Evolutionary conservation across 495 filamentous ascomycete species (phyloP).

Genomic region (Glutinoglossum americanum): DNA sequence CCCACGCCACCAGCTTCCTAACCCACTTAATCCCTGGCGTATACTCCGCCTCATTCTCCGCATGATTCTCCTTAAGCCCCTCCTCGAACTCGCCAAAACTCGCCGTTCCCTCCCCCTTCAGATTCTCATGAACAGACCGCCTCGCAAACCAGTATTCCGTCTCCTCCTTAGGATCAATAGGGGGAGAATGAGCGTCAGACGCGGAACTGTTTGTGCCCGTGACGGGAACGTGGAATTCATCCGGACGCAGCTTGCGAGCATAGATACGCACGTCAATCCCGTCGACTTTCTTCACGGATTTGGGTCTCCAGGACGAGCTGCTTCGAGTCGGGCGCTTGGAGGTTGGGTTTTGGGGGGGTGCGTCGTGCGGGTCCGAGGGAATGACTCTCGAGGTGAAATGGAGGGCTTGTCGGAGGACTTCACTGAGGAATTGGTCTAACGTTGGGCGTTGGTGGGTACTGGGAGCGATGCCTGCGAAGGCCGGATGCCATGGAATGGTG

Average conservation of each 20-base stretch:
- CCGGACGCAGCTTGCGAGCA: not conserved
- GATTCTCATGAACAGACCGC: slow-evolving; percentile 37
- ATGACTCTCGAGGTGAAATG: not conserved
- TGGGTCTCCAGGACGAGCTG: not conserved
- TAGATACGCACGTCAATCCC: not conserved
- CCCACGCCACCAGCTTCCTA: slow-evolving; percentile 31
- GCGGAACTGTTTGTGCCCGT: not conserved
- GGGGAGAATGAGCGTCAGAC: not conserved
- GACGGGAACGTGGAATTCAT: not conserved
- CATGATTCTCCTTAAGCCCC: slow-evolving; percentile 38
- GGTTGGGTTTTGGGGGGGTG: too few relatives aligned
- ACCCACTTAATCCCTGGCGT: slow-evolving; percentile 44
- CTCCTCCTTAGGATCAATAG: not conserved
- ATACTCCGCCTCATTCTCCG: slow-evolving; percentile 45
- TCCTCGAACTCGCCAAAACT: slow-evolving; percentile 41
- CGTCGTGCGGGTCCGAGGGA: not conserved
- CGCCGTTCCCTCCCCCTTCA: slow-evolving; percentile 31
- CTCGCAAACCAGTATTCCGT: slow-evolving; percentile 48
- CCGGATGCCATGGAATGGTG: not conserved
- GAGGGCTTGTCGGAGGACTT: not conserved
- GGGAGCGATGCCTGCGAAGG: not conserved
- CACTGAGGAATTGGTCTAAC: not conserved
- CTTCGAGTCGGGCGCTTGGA: not conserved
- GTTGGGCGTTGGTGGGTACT: not conserved
- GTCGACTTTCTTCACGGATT: not conserved